phyloP scores from a whole-genome alignment of 352 stramenopile genomes.

The Ochromonadaceae sp. region DNA sequence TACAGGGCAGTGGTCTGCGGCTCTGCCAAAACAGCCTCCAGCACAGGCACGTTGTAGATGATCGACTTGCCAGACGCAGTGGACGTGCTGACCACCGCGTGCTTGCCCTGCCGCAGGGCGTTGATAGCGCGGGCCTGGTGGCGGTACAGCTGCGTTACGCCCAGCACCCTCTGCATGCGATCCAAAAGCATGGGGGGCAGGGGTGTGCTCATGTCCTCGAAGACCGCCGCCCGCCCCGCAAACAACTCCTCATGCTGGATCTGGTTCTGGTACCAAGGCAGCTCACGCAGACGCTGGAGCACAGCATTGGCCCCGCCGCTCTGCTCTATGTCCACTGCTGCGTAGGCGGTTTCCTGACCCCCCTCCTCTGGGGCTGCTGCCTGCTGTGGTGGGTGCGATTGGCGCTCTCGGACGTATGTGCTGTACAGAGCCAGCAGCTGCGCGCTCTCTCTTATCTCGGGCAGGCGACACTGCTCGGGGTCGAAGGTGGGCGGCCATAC shows the following conservation, averaged over 20 bases:
- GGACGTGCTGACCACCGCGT: constrained; percentile 84
- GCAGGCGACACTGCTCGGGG: too few relatives aligned
- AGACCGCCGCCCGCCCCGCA: constrained; percentile 35
- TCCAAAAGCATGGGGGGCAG: constrained; percentile 27
- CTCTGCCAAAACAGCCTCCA: constrained; percentile 41
- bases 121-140: constrained; percentile 73
- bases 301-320: background rate
- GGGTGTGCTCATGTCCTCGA: constrained; percentile 26
- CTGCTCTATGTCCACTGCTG: constrained; percentile 17
- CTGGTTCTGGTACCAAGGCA: constrained; percentile 43
- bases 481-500: too few relatives aligned
- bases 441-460: too few relatives aligned
- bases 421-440: too few relatives aligned
- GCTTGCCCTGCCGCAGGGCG: constrained; percentile 53
- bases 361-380: too few relatives aligned
- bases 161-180: constrained; percentile 36
- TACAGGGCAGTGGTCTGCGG: constrained; percentile 57
- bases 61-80: constrained; percentile 91
- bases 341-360: background rate
- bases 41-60: constrained; percentile 85
- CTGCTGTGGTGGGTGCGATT: too few relatives aligned
- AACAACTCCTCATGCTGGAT: constrained; percentile 56
- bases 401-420: too few relatives aligned
- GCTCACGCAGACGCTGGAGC: background rate
- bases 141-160: constrained; percentile 56